Base-by-base conservation (phyloP, 495 filamentous ascomycete genomes). In the Aspergillus avenaceus region DNA sequence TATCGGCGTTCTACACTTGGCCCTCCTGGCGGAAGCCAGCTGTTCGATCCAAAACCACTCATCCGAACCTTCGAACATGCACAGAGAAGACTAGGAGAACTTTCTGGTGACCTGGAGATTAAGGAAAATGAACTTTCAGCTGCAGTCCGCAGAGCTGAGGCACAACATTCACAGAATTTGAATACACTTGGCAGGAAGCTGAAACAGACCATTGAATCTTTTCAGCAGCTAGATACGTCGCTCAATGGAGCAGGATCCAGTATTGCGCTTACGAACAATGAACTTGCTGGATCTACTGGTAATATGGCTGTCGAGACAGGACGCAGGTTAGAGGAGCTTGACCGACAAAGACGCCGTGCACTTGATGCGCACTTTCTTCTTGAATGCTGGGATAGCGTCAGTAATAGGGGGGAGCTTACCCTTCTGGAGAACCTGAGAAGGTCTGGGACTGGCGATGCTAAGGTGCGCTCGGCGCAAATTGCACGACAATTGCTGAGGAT, bases 21-120 rank as follows among this genome's bases (percentile, higher is more conserved):
- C 19, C 54, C 63, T 23, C 40, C 59, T n/a, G 47, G 82, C 73
- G 47, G 81, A 28, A 82, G 81, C 47, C 81, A 85, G 63, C 84
- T 88, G 41, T 99, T 99, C 63, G 95, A 99, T 63, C 95, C 95
- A 1, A 97, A 99, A 69, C 95, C 95, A 5, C 78, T 97, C 59
- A 97, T 99, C 54, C 84, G 95, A 32, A 90, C 88, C 13, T 97
- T 99, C 59, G 93, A 99, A 69, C 81, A 87, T 78, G 83, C 93
- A 25, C 76, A 96, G 24, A 78, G 80, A 28, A 88, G 87, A 24
- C 79, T 99, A 31, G 81, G 80, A 26, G 80, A 84, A 23, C 80
- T 99, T 6, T 90, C 90, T 0, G 88, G 93, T 44, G 88, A 96
- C 47, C 70, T 97, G 13, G 89, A 91, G 53, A 80, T 80, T 42